Evolutionary conservation across 768 basidiomycete species (phyloP), one percentile per base, ranked within the genome.

Genomic region (Trametes cingulata): DNA sequence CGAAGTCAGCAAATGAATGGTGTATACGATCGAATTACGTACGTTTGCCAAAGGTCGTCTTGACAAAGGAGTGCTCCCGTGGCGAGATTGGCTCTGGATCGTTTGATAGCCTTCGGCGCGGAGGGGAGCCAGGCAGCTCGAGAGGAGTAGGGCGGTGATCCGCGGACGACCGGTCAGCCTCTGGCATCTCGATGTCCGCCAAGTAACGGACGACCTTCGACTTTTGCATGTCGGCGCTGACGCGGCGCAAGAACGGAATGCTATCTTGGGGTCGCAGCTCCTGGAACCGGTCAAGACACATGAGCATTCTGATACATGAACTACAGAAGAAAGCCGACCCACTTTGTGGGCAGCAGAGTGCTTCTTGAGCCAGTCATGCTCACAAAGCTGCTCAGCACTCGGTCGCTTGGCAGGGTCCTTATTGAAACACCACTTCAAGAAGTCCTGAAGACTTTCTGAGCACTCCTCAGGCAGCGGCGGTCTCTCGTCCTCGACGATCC

Each of bases 21-120:
- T 53, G 22, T 33, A 8, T 8, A 17, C 47, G n/a, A 48, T n/a
- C 50, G 42, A 14, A 22, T 61, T 42, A 78, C 91, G 72, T 71
- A 97, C 95, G 85, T 78, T 95, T 95, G 68, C 87, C 86, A 73
- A 98, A 97, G 9, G 90, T 90, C 3, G 93, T 95, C 77, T 92
- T 95, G 29, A 96, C 90, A 71, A 96, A 95, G 13, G 83, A 81
- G 68, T 97, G 95, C 37, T 87, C 82, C 47, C 84, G 82, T 19
- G 86, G 82, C 4, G 84, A 82, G 62, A 88, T 82, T 29, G 68
- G 58, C 13, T 82, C 81, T 66, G 76, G 76, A 61, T 80, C 71
- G 52, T 69, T 71, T 14, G 70, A 70, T 19, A 70, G 35, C 35
- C 70, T 65, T 15, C 60, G 56, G 17, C 52, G 51, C 15, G 49